phyloP scores from a whole-genome alignment of 1,284 basidiomycete species.

The Trametes polyzona region DNA sequence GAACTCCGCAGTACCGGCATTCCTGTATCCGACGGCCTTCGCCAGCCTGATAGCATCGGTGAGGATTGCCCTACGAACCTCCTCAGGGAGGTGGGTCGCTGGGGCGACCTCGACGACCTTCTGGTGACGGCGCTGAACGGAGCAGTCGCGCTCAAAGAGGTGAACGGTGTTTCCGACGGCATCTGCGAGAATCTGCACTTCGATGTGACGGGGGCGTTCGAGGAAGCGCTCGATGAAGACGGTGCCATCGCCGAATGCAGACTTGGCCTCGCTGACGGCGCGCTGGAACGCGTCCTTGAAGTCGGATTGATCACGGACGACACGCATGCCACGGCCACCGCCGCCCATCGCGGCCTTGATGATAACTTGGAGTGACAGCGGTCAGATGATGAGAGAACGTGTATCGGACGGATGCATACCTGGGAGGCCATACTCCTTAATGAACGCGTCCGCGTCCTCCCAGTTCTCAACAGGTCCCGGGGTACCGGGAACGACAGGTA shows the following conservation, averaged over 20 bases:
- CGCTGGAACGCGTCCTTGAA: slow-evolving; percentile 93
- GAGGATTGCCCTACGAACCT: slow-evolving; percentile 88
- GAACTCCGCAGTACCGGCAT: slow-evolving; percentile 97
- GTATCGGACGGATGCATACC: slow-evolving; percentile 47
- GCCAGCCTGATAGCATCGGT: slow-evolving; percentile 94
- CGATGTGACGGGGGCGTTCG: slow-evolving; percentile 95
- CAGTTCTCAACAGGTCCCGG: slow-evolving; percentile 90
- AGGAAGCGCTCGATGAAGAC: slow-evolving; percentile 99
- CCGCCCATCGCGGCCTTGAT: slow-evolving; percentile 99
- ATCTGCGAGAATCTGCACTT: slow-evolving; percentile 96
- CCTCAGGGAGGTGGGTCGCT: slow-evolving; percentile 91
- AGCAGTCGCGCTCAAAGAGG: slow-evolving; percentile 98
- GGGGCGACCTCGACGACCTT: slow-evolving; percentile 99
- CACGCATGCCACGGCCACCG: slow-evolving; percentile 98
- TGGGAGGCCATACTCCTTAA: slow-evolving; percentile 95
- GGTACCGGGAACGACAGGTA: slow-evolving; percentile 98
- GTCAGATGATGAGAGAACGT: not conserved
- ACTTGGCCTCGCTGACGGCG: slow-evolving; percentile 93
- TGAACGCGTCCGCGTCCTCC: slow-evolving; percentile 85
- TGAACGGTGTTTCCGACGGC: slow-evolving; percentile 92
- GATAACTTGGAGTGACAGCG: slow-evolving; percentile 60
- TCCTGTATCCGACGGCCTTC: slow-evolving; percentile 90
- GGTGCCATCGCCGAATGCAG: slow-evolving; percentile 97
- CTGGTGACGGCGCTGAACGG: slow-evolving; percentile 96
- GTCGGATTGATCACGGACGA: slow-evolving; percentile 90